Evolutionary conservation across 2,329 filamentous ascomycete genomes (phyloP), one percentile per base, ranked within the genome.

Genomic region (Clonostachys solani): DNA sequence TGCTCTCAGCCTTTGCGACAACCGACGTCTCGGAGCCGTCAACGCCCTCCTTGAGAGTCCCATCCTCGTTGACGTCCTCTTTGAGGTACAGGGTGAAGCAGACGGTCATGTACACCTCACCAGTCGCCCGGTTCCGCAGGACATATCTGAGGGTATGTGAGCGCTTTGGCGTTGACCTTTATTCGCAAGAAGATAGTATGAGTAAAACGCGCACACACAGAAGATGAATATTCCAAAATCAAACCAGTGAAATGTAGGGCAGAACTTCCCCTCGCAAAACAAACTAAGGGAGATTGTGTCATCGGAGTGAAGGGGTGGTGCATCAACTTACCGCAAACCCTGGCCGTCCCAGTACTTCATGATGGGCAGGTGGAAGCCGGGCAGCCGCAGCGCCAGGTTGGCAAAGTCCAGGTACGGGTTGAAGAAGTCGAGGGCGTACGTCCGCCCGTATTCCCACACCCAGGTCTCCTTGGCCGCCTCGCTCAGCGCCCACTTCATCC

Each of bases 111-210:
- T 96, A 89, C 15, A 89, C 78, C 34, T 88, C 79, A 43, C 80
- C 80, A 0, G 88, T 92, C 18, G 74, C 67, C 50, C 81, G 82
- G 66, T 96, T 88, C 62, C 92, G 92, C 60, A 97, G 78, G 49
- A 95, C 89, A 68, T 97, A 96, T 78, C 92, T 92, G 70, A 95
- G 80, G 56, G 84, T 78, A 70, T 95, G 89, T 73, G 88, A 86
- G 75, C 87, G 88, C 62, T 81, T 78, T 58, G 58, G 57, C 43
- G 50, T 51, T 43, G 60, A 55, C 57, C 63, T 61, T 48, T 40
- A 50, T 42, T 16, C 35, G 16, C 49, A 51, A 50, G 10, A 42
- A 51, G 44, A 48, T 47, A 48, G 45, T 35, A 43, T 29, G 23
- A 29, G 23, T 29, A 29, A 29, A 29, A 29, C 23, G 23, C 49